A percentile compares a stretch with the other conserved stretches of the same genome.
Conservation (phyloP, 345 rosid genomes). For the Mercurialis annua region DNA sequence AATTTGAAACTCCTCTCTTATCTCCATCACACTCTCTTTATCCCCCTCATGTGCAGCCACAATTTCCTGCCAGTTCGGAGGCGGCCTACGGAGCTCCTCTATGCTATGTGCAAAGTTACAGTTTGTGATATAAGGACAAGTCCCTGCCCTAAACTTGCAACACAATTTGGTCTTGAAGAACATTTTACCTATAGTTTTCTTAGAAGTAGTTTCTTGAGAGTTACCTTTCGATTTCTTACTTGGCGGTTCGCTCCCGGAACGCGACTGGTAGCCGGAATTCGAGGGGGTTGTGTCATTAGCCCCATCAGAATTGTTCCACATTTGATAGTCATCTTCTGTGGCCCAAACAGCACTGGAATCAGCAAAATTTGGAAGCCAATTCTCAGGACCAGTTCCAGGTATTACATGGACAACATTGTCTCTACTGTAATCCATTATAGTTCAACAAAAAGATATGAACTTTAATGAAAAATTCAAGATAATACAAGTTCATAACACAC, state of each 20-base stretch:
- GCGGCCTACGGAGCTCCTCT: conserved; percentile 86
- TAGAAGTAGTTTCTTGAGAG: conserved; percentile 48
- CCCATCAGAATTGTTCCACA: conserved; percentile 46
- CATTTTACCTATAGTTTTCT: conserved; percentile 67
- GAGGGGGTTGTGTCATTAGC: conserved; percentile 36
- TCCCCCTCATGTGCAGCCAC: conserved; percentile 73
- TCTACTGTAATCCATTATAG: conserved; percentile 47
- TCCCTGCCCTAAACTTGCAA: conserved; percentile 68
- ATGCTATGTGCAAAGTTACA: conserved; percentile 87
- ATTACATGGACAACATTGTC: conserved; percentile 66
- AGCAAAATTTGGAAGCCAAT: conserved; percentile 55
- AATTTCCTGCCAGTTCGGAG: conserved; percentile 70
- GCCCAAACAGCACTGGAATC: conserved; percentile 70
- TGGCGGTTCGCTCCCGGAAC: conserved; percentile 52
- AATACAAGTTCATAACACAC: background rate
- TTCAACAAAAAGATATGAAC: conserved; percentile 6
- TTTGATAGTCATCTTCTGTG: conserved; percentile 83
- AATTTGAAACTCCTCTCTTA: conserved; percentile 82
- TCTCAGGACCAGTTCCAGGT: conserved; percentile 45
- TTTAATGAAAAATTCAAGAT: background rate
- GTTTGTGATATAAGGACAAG: conserved; percentile 63
- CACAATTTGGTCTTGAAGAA: conserved; percentile 90
- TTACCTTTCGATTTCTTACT: conserved; percentile 52
- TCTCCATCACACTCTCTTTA: conserved; percentile 28
- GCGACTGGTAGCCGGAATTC: conserved; percentile 44